A percentile compares a stretch with the other conserved stretches of the same genome.
Evolutionary conservation across 306 rosid species (phyloP).

Genomic region (Quercus suber): DNA sequence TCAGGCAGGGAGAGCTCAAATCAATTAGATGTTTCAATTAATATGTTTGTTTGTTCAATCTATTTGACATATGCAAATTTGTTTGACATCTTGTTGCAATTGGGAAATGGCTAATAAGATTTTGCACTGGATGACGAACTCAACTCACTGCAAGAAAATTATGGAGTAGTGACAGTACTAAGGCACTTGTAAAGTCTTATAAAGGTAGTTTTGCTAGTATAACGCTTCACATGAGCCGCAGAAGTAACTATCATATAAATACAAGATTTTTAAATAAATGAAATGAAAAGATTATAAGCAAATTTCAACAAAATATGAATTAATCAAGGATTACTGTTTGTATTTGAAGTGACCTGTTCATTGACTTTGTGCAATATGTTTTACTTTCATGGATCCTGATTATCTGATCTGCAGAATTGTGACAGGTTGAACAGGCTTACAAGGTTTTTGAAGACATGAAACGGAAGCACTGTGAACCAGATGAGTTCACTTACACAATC

Average conservation of each 20-base stretch:
- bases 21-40: background rate
- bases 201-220: background rate
- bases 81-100: background rate
- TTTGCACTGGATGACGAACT: background rate
- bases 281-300: background rate
- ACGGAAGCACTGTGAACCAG: slow-evolving; percentile 76
- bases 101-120: background rate
- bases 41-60: background rate
- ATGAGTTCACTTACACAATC: slow-evolving; percentile 76
- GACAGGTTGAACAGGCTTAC: slow-evolving; percentile 67
- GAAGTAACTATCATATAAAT: background rate
- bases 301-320: background rate
- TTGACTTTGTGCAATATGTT: background rate
- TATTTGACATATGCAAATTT: background rate
- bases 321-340: background rate
- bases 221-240: background rate
- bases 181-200: no score
- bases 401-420: slow-evolving; percentile 34
- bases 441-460: slow-evolving; percentile 87
- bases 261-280: background rate
- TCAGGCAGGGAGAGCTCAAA: no score
- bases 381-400: slow-evolving; percentile 28
- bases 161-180: no score
- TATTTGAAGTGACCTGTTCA: background rate
- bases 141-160: no score